These are phyloP conservation scores for Ophiostoma perfectum DNA, from an alignment of 2,329 filamentous ascomycete genomes.

Conservation along the genomic window DNA sequence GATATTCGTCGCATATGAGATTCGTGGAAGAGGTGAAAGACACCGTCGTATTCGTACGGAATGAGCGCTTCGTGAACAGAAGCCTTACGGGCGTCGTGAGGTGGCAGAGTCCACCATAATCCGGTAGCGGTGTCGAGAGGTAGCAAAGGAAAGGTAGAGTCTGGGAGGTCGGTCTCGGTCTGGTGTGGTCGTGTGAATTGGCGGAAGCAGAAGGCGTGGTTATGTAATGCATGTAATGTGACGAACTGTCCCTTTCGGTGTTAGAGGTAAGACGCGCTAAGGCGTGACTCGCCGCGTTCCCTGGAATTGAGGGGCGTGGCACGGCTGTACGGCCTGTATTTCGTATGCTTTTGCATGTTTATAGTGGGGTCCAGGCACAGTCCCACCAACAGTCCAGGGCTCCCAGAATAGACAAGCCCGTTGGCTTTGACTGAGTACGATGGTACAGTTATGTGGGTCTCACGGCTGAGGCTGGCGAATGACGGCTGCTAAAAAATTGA, in stretches of 20 bases:
- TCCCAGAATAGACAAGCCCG: conserved; percentile 1
- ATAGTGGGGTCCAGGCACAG: conserved; percentile 5
- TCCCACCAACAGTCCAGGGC: not conserved
- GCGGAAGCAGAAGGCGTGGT: not conserved
- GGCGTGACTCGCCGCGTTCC: not conserved
- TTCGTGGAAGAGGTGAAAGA: not conserved
- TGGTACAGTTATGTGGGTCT: not conserved
- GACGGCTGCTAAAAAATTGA: not conserved
- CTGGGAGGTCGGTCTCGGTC: not conserved
- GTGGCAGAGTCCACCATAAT: conserved; percentile 1
- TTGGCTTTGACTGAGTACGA: not conserved
- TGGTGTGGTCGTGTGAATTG: not conserved
- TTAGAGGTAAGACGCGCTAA: conserved; percentile 2
- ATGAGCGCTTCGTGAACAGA: not conserved
- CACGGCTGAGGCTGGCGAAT: not conserved
- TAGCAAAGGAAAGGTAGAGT: not conserved
- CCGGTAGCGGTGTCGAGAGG: not conserved
- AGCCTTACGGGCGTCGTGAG: conserved; percentile 5
- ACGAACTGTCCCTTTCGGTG: conserved; percentile 7
- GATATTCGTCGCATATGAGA: not conserved
- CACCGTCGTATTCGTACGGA: not conserved
- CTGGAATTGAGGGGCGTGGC: not conserved
- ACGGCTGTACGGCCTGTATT: not conserved
- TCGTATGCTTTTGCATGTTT: not conserved
- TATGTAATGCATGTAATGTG: not conserved